A percentile compares a stretch with the other conserved stretches of the same genome.
These are phyloP conservation scores for Cercospora sesami DNA, from an alignment of 2,329 filamentous ascomycete species.

Conservation along the genomic window DNA sequence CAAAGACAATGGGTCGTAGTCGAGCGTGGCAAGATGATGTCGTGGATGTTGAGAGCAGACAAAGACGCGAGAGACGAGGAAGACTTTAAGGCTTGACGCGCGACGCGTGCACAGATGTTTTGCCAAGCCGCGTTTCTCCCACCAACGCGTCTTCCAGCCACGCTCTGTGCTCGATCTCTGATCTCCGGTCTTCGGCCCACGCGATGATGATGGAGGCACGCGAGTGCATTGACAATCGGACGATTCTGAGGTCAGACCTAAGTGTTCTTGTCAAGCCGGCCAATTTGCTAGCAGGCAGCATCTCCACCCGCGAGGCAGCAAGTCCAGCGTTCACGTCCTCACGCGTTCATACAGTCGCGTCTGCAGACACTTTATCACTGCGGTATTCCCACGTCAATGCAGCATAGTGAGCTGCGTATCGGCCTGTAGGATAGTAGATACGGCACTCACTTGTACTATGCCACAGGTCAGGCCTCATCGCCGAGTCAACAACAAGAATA, in stretches of 20 bases:
- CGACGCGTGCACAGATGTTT: constrained; percentile 13
- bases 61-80: constrained; percentile 19
- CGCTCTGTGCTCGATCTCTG: constrained; percentile 4
- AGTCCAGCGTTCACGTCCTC: not conserved
- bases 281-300: not conserved
- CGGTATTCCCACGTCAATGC: not conserved
- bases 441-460: not conserved
- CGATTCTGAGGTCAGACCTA: constrained; percentile 7
- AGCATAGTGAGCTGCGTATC: not conserved
- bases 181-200: constrained; percentile 10
- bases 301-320: not conserved
- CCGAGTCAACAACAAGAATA: not conserved
- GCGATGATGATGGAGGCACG: constrained; percentile 1
- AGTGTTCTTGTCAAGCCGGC: not conserved
- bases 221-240: constrained; percentile 8
- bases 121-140: constrained; percentile 8
- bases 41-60: constrained; percentile 11
- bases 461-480: not conserved
- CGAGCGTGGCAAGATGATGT: constrained; percentile 18
- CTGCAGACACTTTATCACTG: not conserved
- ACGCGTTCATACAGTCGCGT: not conserved
- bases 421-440: not conserved
- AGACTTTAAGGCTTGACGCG: constrained; percentile 14
- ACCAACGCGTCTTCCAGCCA: constrained; percentile 18
- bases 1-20: constrained; percentile 18